Base-by-base conservation (phyloP, 1,284 basidiomycete species). In the Ustilago shanxiensis region DNA sequence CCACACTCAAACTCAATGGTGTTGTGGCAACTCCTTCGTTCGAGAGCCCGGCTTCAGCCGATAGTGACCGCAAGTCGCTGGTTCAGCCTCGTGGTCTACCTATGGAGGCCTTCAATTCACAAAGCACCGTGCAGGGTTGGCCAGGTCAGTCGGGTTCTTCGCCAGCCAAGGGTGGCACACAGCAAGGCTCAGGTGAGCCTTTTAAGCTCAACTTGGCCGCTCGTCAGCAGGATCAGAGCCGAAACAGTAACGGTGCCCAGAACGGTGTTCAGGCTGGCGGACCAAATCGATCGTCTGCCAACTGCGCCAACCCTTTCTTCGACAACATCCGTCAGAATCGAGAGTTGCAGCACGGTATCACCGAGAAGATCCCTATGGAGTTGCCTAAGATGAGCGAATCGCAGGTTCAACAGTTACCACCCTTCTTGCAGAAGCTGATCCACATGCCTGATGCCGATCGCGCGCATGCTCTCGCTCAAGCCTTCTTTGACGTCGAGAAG, bases 291-390 rank as follows among this genome's bases (percentile, higher is more conserved):
- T 22, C 60, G 0, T 51, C 60, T 35, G 73, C 72, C 41, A 44
- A 6, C 1, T 76, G 73, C n/a, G 79, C 83, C 29, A 88, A 88
- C 50, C 87, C 87, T 0, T 88, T 88, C 80, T 88, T 95, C 79
- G 95, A 99, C 87, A 93, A 94, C 81, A 94, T 99, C 80, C 92
- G 96, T 33, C 96, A 99, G 87, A 97, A 98, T 83, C 87, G 92
- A 18, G 96, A 99, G 87, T 90, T 97, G 37, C 90, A 91, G 13
- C 92, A 93, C 60, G 94, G 93, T 10, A 87, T 88, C n/a, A 92
- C 84, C 13, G 83, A 84, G 31, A 63, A 66, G 22, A 76, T 85
- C 24, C 84, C 84, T 1, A 69, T 85, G 64, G 69, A 79, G 1
- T 22, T 84, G 39, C 82, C 82, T 11, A 2, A 60, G 7, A 64